Evolutionary conservation across 768 basidiomycete genomes (phyloP).

Genomic region (Russula sp.): DNA sequence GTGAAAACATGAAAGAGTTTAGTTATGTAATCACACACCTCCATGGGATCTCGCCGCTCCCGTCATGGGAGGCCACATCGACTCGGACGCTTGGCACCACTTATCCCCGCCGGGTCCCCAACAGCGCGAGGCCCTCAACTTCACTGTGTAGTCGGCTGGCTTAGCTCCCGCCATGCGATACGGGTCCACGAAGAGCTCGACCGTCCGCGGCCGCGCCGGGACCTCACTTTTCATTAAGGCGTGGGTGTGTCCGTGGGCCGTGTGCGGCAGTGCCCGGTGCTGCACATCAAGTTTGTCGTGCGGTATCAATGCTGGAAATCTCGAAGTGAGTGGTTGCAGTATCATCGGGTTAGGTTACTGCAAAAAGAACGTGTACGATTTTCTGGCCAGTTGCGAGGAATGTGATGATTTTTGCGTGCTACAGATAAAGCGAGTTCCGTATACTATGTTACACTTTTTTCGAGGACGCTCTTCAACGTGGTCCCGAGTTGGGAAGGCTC

Average conservation of each 20-base stretch:
- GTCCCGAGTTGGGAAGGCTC: slow-evolving; percentile 68
- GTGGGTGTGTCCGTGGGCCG: slow-evolving; percentile 88
- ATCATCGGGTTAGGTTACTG: slow-evolving; percentile 29
- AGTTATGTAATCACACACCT: too few relatives aligned
- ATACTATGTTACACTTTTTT: slow-evolving; percentile 28
- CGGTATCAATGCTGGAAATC: slow-evolving; percentile 95
- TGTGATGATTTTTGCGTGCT: background rate
- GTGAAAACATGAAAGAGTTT: too few relatives aligned
- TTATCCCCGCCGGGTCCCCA: slow-evolving; percentile 88
- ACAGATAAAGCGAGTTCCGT: slow-evolving; percentile 6
- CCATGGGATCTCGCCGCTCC: too few relatives aligned
- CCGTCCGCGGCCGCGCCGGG: slow-evolving; percentile 89
- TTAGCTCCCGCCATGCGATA: slow-evolving; percentile 81
- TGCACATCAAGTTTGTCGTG: slow-evolving; percentile 95
- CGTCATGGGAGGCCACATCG: too few relatives aligned
- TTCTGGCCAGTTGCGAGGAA: background rate
- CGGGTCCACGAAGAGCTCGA: slow-evolving; percentile 91
- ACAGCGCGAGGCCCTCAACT: slow-evolving; percentile 71
- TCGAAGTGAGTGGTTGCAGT: slow-evolving; percentile 49
- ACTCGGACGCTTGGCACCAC: slow-evolving; percentile 76
- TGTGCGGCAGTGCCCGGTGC: too few relatives aligned
- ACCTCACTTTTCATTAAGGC: slow-evolving; percentile 86
- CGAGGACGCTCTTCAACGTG: slow-evolving; percentile 61
- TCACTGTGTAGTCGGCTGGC: slow-evolving; percentile 64
- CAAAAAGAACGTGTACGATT: background rate